These are phyloP conservation scores for Aspergillus melleus DNA, from an alignment of 2,329 filamentous ascomycete species.

Conservation along the genomic window DNA sequence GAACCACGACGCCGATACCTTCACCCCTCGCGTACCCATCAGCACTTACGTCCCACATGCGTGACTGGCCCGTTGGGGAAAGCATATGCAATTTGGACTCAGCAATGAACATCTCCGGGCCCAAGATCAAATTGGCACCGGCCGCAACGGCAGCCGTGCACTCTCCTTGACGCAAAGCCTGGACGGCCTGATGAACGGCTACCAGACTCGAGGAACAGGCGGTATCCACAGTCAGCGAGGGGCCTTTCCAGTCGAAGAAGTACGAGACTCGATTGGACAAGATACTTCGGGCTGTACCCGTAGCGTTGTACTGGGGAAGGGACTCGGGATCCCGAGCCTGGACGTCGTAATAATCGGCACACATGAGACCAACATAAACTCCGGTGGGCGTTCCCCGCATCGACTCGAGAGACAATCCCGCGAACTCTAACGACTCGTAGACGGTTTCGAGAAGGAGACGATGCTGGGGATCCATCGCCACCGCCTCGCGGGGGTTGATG, in stretches of 20 bases:
- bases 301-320: slow-evolving; percentile 27
- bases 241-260: slow-evolving; percentile 37
- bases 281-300: slow-evolving; percentile 38
- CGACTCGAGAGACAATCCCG: slow-evolving; percentile 24
- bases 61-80: slow-evolving; percentile 54
- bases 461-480: slow-evolving; percentile 29
- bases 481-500: background rate
- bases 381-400: slow-evolving; percentile 27
- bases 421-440: slow-evolving; percentile 26
- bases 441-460: slow-evolving; percentile 27
- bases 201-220: slow-evolving; percentile 48
- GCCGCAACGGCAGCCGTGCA: slow-evolving; percentile 24
- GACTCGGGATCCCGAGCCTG: slow-evolving; percentile 23
- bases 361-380: slow-evolving; percentile 30
- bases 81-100: slow-evolving; percentile 45
- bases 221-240: slow-evolving; percentile 48
- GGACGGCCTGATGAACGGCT: slow-evolving; percentile 36
- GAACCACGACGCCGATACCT: slow-evolving; percentile 50
- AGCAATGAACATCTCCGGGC: slow-evolving; percentile 33
- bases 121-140: slow-evolving; percentile 27
- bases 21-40: slow-evolving; percentile 56
- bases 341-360: slow-evolving; percentile 27
- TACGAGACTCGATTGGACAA: slow-evolving; percentile 43
- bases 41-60: slow-evolving; percentile 43
- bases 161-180: slow-evolving; percentile 30